Base-by-base conservation (phyloP, 495 filamentous ascomycete species). In the Coniosporium apollinis region DNA sequence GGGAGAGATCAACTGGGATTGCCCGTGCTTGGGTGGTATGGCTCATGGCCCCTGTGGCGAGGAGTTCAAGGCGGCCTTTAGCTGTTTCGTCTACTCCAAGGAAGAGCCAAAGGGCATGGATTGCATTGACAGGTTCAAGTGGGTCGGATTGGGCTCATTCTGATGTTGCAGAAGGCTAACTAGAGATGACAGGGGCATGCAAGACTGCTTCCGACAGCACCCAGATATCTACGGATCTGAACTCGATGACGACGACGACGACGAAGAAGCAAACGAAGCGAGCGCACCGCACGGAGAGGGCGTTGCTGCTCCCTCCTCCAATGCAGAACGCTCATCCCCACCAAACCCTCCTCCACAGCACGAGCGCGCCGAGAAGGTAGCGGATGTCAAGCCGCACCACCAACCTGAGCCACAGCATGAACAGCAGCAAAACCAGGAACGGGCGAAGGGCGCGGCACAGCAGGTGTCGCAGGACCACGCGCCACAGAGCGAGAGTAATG, bases 1-100 rank as follows among this genome's bases (percentile, higher is more conserved):
- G 6, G 89, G 89, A 44, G 89, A 96, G 69, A 97, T 97, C 60
- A 96, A 97, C 66, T 97, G 91, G 91, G 89, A 94, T 53, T 97
- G 89, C 58, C 89, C 91, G 14, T 97, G 89, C 52, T 63, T 97
- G 17, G 89, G 89, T 32, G 89, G 89, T 19, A 97, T 97, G 89
- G 89, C 89, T 6, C 66, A 94, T 58, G 89, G 89, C 0, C 91
- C 91, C 22, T 97, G 87, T 55, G 89, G 91, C 20, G 82, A 87
- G 57, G 70, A 94, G 49, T 97, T 97, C 67, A 79, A 72, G 60
- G 75, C 71, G 3, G 89, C 89, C 0, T 97, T 97, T 49, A 91
- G 82, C 71, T 97, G 89, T 65, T 97, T 97, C 52, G 81, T 97
- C 5, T 92, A 76, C 62, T 89, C 81, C 3, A 72, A 71, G 17